phyloP scores from a whole-genome alignment of 768 basidiomycete genomes.

The Leccinum ochraceum region DNA sequence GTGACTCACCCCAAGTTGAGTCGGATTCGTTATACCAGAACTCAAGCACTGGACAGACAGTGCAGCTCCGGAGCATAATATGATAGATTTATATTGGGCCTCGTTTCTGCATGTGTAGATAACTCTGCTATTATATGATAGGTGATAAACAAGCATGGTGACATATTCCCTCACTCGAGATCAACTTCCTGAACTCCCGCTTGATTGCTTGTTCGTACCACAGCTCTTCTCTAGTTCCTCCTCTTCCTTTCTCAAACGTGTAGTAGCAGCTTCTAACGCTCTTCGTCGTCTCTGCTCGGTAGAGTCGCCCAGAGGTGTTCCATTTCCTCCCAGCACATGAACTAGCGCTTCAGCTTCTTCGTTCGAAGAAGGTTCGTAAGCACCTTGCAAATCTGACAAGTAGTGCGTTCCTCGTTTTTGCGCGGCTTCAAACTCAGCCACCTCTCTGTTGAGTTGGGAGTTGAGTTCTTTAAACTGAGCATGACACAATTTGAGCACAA shows the following conservation, averaged over 20 bases:
- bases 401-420: constrained; percentile 53
- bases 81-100: too few species aligned
- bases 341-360: constrained; percentile 56
- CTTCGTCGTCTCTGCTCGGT: constrained; percentile 57
- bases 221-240: constrained; percentile 73
- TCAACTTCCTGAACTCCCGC: neutral
- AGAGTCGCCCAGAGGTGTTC: constrained; percentile 40
- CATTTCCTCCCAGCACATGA: constrained; percentile 56
- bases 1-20: neutral
- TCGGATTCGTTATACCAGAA: too few species aligned
- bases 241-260: constrained; percentile 60
- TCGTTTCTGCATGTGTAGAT: too few species aligned
- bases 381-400: constrained; percentile 38
- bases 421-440: constrained; percentile 64
- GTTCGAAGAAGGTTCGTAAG: constrained; percentile 54
- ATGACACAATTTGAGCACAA: constrained; percentile 25
- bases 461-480: constrained; percentile 73
- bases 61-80: too few species aligned
- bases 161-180: neutral
- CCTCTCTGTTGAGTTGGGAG: constrained; percentile 71
- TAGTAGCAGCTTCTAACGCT: constrained; percentile 59
- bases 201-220: constrained; percentile 45
- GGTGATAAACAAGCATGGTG: neutral
- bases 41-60: too few species aligned
- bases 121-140: neutral